These are phyloP conservation scores for Acmispon strigosus DNA, from an alignment of 306 rosid genomes.

Conservation along the genomic window DNA sequence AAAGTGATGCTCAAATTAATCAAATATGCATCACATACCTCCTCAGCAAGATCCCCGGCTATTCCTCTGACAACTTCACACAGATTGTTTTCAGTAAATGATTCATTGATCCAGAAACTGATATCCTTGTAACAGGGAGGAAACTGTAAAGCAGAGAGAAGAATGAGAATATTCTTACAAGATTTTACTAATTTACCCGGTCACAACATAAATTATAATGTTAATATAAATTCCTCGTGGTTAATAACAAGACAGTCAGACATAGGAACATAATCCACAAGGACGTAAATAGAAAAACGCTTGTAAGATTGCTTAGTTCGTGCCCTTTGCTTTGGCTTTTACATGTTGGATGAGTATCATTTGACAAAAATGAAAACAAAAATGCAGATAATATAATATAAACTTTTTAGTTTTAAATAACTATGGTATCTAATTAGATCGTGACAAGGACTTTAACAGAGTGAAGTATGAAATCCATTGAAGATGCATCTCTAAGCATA, in stretches of 20 bases:
- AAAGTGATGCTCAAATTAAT: background rate
- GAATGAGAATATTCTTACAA: conserved; percentile 3
- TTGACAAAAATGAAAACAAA: background rate
- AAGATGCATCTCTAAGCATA: background rate
- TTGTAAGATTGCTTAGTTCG: background rate
- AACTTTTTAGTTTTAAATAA: background rate
- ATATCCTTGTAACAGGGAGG: conserved; percentile 97
- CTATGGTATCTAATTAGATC: background rate
- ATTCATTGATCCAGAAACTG: conserved; percentile 89
- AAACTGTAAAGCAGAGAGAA: conserved; percentile 44
- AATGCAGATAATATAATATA: conserved; percentile 5
- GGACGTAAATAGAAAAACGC: background rate
- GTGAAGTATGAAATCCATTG: background rate
- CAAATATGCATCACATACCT: conserved; percentile 67
- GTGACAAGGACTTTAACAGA: background rate
- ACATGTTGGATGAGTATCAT: background rate
- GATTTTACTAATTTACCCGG: background rate
- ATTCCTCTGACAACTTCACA: conserved; percentile 94
- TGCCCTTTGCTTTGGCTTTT: background rate
- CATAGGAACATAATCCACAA: background rate
- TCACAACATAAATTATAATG: background rate
- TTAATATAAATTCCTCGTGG: background rate
- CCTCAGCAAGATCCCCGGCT: conserved; percentile 96
- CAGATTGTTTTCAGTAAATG: conserved; percentile 88
- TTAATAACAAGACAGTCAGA: background rate